Percentiles rank a stretch among this genome's conserved stretches.
Evolutionary conservation across 164 flowering plant species (phyloP).

Genomic region (Aristolochia californica): DNA sequence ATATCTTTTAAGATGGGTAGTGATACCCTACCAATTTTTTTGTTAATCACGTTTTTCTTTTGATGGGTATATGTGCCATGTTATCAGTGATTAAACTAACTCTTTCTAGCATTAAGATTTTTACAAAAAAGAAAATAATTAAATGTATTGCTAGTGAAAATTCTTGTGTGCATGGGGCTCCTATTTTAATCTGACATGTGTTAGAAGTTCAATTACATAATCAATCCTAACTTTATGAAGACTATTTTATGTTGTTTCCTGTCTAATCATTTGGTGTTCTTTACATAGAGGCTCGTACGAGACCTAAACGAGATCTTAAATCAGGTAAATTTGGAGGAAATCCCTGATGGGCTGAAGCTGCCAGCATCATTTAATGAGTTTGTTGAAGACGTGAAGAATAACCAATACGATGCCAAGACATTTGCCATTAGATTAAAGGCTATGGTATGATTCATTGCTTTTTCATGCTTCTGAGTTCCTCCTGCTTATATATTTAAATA

Average conservation of each 20-base stretch:
- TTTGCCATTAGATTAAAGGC: conserved; percentile 68
- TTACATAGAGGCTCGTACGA: conserved; percentile 59
- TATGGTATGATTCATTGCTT: conserved; percentile 50
- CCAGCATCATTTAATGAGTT: conserved; percentile 67
- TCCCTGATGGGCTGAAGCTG: conserved; percentile 62
- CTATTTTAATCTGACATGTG: too few species aligned
- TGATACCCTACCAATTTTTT: not conserved
- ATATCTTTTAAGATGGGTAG: not conserved
- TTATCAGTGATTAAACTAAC: too few species aligned
- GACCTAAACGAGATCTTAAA: conserved; percentile 73
- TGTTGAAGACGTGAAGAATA: conserved; percentile 70
- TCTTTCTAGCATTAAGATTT: too few species aligned
- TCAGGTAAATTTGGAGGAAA: conserved; percentile 63
- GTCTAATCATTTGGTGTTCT: conserved; percentile 13
- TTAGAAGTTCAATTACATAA: not conserved
- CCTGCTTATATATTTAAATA: not conserved
- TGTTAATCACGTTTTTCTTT: not conserved
- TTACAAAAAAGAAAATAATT: too few species aligned
- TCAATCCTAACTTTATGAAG: not conserved
- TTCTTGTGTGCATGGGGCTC: too few species aligned
- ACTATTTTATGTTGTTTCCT: not conserved
- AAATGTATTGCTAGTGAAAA: too few species aligned
- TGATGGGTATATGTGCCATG: not conserved
- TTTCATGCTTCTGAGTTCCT: not conserved
- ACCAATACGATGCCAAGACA: conserved; percentile 69